These are phyloP conservation scores for Gossypium herbaceum DNA, from an alignment of 345 rosid species.

Conservation along the genomic window DNA sequence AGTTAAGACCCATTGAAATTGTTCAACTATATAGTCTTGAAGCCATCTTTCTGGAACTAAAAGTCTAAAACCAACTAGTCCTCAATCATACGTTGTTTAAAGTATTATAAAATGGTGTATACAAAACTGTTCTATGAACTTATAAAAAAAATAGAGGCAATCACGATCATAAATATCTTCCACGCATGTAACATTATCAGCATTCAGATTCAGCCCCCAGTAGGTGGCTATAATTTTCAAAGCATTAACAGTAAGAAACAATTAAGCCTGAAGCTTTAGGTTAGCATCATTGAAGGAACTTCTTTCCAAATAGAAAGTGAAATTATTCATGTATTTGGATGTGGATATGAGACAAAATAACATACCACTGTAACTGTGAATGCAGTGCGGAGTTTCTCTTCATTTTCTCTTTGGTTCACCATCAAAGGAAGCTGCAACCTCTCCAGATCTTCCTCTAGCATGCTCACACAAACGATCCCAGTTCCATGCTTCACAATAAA, in stretches of 20 bases:
- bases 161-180: background rate
- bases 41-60: background rate
- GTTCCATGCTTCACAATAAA: slow-evolving; percentile 89
- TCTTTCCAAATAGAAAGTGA: background rate
- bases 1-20: background rate
- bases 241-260: background rate
- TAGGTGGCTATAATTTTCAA: slow-evolving; percentile 10
- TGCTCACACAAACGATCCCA: slow-evolving; percentile 88
- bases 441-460: slow-evolving; percentile 73
- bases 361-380: slow-evolving; percentile 92
- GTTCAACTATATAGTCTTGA: background rate
- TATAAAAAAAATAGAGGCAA: background rate
- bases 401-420: slow-evolving; percentile 76
- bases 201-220: slow-evolving; percentile 1
- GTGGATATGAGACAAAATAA: slow-evolving; percentile 8
- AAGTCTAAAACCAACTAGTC: background rate
- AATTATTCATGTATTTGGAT: background rate
- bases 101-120: background rate
- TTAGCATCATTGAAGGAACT: background rate
- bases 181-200: background rate
- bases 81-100: background rate
- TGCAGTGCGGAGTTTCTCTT: slow-evolving; percentile 80
- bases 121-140: background rate
- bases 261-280: background rate
- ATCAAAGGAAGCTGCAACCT: slow-evolving; percentile 81